These are phyloP conservation scores for Talaromyces sp. DNA, from an alignment of 2,329 filamentous ascomycete genomes.

Conservation along the genomic window DNA sequence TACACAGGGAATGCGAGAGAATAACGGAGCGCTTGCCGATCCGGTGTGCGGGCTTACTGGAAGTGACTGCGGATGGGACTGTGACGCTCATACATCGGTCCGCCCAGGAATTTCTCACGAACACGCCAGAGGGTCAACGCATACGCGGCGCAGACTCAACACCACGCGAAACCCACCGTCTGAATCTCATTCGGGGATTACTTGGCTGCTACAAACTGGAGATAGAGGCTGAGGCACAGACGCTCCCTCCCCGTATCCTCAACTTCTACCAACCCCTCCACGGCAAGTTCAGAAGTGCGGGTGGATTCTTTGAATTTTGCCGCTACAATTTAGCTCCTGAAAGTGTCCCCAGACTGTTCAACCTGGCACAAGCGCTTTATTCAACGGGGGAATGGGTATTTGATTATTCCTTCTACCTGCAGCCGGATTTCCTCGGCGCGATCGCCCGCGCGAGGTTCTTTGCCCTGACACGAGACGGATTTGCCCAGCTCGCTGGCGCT, in stretches of 20 bases:
- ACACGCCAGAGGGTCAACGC: conserved; percentile 1
- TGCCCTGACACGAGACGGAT: neutral
- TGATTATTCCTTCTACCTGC: neutral
- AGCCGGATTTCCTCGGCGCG: neutral
- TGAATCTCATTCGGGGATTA: neutral
- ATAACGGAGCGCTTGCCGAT: neutral
- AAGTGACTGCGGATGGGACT: conserved; percentile 2
- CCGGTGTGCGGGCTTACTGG: neutral
- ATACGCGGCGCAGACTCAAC: neutral
- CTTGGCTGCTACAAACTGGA: neutral
- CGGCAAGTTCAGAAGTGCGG: neutral
- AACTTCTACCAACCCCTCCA: neutral
- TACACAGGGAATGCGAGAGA: neutral
- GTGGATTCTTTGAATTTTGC: neutral
- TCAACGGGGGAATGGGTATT: neutral
- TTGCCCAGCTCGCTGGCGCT: neutral
- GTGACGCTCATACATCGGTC: conserved; percentile 1
- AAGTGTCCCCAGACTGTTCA: neutral
- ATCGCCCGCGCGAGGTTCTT: neutral
- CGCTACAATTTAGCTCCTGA: neutral
- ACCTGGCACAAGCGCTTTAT: neutral
- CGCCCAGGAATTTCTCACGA: conserved; percentile 1
- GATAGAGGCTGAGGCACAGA: neutral
- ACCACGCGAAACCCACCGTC: neutral
- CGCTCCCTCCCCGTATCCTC: neutral